Evolutionary conservation across 2,329 filamentous ascomycete species (phyloP), one percentile per base, ranked within the genome.

Genomic region (Mariannaea elegans): DNA sequence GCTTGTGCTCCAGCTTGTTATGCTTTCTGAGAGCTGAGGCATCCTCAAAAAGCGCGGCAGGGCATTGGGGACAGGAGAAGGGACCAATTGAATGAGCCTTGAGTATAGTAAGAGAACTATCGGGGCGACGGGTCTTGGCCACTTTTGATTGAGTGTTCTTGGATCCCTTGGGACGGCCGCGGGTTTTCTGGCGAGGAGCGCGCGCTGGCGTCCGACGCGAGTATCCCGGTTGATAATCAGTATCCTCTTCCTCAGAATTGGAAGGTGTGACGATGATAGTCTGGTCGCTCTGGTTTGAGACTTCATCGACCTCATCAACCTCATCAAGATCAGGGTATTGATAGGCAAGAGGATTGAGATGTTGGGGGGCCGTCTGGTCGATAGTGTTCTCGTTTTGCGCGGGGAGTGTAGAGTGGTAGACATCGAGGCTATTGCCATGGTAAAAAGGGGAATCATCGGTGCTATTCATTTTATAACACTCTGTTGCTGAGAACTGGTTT

Each of bases 1-100:
- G 83, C 2, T 80, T 83, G 68, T 89, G 86, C 23, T 81, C 75
- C 55, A 80, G 79, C 59, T 82, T 82, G 66, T 80, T 75, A 69
- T 87, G 84, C 48, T 76, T 80, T 45, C 83, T 76, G 2, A 86
- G 79, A 4, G 76, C 66, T 7, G 67, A 68, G 21, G 75, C 70
- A 60, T 84, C 82, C 27, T 80, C 77, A 72, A 85, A 86, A 4
- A 55, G 21, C 5, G 50, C 24, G 10, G 57, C 44, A 5, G 14
- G 23, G 44, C 71, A 73, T 13, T 69, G 50, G 2, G 34, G 18
- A 31, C 71, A 73, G 8, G 12, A 5, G 32, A 36, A n/a, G 13
- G 12, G 5, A 7, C n/a, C 12, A 7, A 50, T 53, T 13, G n/a
- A 46, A 34, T 47, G 45, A 13, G 16, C 21, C 16, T 48, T 21